Evolutionary conservation across 192 early-diverging fungal genomes (phyloP).

Genomic region (Linnemannia schmuckeri): DNA sequence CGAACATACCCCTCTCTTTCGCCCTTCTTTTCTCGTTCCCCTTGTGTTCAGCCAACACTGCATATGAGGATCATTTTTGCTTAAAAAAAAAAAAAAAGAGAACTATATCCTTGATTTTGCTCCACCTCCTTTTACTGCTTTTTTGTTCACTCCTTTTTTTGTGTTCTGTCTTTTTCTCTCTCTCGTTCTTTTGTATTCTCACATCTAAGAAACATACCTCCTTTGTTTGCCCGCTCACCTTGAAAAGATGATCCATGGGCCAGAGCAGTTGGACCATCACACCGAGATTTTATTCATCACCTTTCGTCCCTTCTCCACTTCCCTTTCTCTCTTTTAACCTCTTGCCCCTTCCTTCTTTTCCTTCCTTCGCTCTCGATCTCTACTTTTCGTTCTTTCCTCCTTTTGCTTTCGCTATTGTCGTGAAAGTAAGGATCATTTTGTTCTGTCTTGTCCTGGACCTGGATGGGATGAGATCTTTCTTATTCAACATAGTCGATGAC

Average conservation of each 20-base stretch:
- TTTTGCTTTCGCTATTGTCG: not conserved
- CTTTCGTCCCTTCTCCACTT: not conserved
- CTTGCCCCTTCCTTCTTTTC: not conserved
- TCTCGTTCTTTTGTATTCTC: not conserved
- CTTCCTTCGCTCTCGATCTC: not conserved
- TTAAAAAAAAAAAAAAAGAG: not conserved
- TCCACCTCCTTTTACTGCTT: conserved; percentile 8
- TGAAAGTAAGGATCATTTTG: not conserved
- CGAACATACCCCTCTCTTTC: not conserved
- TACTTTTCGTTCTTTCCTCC: not conserved
- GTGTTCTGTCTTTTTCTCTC: not conserved
- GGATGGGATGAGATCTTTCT: not conserved
- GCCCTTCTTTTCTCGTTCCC: not conserved
- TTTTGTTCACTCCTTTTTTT: conserved; percentile 3
- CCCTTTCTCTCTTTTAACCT: not conserved
- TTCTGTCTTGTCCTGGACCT: not conserved
- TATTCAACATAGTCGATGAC: not conserved
- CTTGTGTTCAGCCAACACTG: not conserved
- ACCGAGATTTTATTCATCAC: not conserved
- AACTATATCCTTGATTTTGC: not conserved
- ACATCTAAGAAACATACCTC: not conserved
- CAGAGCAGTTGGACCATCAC: not conserved
- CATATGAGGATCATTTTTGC: not conserved
- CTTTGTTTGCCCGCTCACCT: not conserved
- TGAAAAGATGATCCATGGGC: not conserved